Percentiles rank a stretch among this genome's conserved stretches.
Conservation (phyloP, 345 rosid genomes). For the Aethionema arabicum region DNA sequence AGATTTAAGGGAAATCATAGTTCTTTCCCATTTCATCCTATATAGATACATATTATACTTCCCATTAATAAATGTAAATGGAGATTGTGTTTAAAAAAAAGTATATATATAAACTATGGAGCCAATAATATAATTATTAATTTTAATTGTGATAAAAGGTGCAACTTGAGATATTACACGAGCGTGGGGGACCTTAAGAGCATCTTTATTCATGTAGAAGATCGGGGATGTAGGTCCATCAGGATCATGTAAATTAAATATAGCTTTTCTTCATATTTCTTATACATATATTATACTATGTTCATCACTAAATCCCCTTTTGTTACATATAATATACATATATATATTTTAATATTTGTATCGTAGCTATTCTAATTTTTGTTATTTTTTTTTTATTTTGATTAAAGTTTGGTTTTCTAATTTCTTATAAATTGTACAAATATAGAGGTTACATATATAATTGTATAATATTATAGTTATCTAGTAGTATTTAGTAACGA, state of each 20-base stretch:
- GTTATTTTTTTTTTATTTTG: no score
- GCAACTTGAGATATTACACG: background rate
- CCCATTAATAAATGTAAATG: conserved; percentile 1
- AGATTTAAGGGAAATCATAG: background rate
- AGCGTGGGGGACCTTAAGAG: background rate
- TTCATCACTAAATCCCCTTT: no score
- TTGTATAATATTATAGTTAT: no score
- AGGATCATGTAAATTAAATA: conserved; percentile 1
- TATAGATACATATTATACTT: background rate
- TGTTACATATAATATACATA: no score
- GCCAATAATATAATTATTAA: conserved; percentile 3
- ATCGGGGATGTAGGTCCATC: conserved; percentile 26
- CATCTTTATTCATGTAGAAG: conserved; percentile 14
- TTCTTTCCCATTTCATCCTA: background rate
- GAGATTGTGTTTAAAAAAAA: conserved; percentile 5
- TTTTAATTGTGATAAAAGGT: conserved; percentile 10
- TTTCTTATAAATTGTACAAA: no score
- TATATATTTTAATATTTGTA: no score
- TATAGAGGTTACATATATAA: no score
- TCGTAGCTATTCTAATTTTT: no score
- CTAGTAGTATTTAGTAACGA: no score
- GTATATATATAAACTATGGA: background rate
- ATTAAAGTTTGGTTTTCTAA: no score
- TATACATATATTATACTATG: no score
- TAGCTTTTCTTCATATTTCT: background rate